A percentile compares a stretch with the other conserved stretches of the same genome.
phyloP scores from a whole-genome alignment of 306 rosid genomes.

The Trichosanthes cucumerina region DNA sequence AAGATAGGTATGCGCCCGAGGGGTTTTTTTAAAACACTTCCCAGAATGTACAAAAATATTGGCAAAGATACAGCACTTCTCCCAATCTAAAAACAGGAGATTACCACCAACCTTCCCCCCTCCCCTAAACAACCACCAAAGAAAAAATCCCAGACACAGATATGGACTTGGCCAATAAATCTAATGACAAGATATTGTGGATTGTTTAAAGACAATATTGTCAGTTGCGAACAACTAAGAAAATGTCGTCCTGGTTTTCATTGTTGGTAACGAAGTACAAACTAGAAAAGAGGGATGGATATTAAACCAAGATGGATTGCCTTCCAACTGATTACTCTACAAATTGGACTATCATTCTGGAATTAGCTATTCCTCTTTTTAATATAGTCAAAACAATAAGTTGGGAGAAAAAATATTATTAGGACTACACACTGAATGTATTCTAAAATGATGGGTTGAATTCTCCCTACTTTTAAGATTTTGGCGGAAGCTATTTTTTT shows the following conservation, averaged over 20 bases:
- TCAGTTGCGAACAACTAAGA: background rate
- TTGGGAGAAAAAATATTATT: background rate
- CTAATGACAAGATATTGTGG: too few species aligned
- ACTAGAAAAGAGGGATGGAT: background rate
- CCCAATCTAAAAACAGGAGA: background rate
- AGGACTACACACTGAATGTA: background rate
- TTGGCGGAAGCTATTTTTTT: background rate
- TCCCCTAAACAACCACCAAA: background rate
- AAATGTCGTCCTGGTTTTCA: background rate
- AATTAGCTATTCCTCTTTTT: background rate
- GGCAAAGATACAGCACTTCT: background rate
- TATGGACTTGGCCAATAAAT: background rate
- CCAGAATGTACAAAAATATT: background rate
- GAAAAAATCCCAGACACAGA: background rate
- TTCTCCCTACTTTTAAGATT: background rate
- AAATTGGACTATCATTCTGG: background rate
- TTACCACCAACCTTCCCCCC: background rate
- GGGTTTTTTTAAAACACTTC: too few species aligned
- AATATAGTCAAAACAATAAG: too few species aligned
- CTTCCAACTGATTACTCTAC: background rate
- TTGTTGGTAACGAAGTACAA: background rate
- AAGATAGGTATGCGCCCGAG: too few species aligned
- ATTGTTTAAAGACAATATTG: background rate
- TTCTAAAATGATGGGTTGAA: background rate
- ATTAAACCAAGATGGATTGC: background rate